These are phyloP conservation scores for Bruguiera gymnorhiza DNA, from an alignment of 345 rosid genomes.

Conservation along the genomic window DNA sequence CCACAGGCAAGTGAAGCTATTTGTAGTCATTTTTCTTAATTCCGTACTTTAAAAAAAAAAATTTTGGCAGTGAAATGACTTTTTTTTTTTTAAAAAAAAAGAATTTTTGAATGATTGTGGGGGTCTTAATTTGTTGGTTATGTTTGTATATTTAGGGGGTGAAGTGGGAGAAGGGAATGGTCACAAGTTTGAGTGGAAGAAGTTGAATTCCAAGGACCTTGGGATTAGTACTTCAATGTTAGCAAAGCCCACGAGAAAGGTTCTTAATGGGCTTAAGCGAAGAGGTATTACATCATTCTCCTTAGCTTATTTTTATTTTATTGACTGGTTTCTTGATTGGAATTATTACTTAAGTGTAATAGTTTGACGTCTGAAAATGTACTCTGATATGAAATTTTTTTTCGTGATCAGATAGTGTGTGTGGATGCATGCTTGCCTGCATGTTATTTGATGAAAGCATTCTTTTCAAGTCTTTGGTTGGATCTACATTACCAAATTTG, in stretches of 20 bases:
- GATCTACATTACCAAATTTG: not conserved
- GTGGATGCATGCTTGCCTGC: no score
- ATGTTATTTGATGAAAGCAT: no score
- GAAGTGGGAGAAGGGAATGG: constrained; percentile 4
- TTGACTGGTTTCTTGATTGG: not conserved
- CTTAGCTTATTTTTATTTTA: not conserved
- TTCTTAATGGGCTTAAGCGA: constrained; percentile 51
- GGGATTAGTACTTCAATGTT: constrained; percentile 61
- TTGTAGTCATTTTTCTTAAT: not conserved
- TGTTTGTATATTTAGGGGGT: not conserved
- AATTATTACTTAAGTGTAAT: no score
- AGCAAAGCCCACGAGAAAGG: constrained; percentile 50
- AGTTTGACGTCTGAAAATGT: no score
- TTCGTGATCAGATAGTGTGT: no score
- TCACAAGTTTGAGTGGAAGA: constrained; percentile 35
- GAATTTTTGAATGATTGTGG: no score
- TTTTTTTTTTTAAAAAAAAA: no score
- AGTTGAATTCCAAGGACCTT: constrained; percentile 49
- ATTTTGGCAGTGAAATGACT: no score
- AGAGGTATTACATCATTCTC: constrained; percentile 30
- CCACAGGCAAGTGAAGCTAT: constrained; percentile 21
- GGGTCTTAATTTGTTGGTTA: not conserved
- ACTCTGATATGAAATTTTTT: no score
- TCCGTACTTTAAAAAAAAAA: no score
- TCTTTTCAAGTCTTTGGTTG: no score